Evolutionary conservation across 2,329 filamentous ascomycete genomes (phyloP).

Genomic region (Epichloe amarillans): DNA sequence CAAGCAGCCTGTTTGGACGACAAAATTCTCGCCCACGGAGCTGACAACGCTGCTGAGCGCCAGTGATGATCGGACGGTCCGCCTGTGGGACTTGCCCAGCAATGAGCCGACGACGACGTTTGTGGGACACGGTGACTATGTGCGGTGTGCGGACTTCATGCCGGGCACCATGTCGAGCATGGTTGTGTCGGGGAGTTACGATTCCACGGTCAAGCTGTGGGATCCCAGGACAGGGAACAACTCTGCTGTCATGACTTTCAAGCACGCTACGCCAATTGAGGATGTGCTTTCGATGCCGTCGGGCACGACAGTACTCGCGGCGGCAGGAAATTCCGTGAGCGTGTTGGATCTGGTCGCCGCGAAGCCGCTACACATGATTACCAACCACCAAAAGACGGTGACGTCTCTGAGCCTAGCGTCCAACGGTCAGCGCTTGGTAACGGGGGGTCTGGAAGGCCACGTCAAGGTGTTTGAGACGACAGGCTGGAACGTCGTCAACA

Average conservation of each 20-base stretch:
- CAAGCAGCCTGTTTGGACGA: slow-evolving; percentile 86
- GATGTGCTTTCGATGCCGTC: slow-evolving; percentile 76
- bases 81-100: slow-evolving; percentile 84
- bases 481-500: slow-evolving; percentile 92
- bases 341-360: slow-evolving; percentile 88
- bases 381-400: slow-evolving; percentile 96
- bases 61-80: slow-evolving; percentile 84
- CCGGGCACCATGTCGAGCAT: slow-evolving; percentile 59
- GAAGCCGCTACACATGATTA: slow-evolving; percentile 72
- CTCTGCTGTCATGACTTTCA: slow-evolving; percentile 76
- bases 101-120: slow-evolving; percentile 66
- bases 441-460: slow-evolving; percentile 88
- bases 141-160: slow-evolving; percentile 77
- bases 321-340: slow-evolving; percentile 74
- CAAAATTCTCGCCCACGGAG: slow-evolving; percentile 81
- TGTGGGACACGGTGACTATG: slow-evolving; percentile 82
- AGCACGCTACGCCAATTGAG: slow-evolving; percentile 82
- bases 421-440: slow-evolving; percentile 67
- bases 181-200: slow-evolving; percentile 83
- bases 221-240: slow-evolving; percentile 62
- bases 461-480: slow-evolving; percentile 94
- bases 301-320: slow-evolving; percentile 73
- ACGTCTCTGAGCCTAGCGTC: slow-evolving; percentile 76
- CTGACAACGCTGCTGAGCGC: slow-evolving; percentile 78
- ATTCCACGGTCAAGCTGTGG: slow-evolving; percentile 87